A percentile compares a stretch with the other conserved stretches of the same genome.
Evolutionary conservation across 2,329 filamentous ascomycete species (phyloP).

Genomic region (Colletotrichum plurivorum): DNA sequence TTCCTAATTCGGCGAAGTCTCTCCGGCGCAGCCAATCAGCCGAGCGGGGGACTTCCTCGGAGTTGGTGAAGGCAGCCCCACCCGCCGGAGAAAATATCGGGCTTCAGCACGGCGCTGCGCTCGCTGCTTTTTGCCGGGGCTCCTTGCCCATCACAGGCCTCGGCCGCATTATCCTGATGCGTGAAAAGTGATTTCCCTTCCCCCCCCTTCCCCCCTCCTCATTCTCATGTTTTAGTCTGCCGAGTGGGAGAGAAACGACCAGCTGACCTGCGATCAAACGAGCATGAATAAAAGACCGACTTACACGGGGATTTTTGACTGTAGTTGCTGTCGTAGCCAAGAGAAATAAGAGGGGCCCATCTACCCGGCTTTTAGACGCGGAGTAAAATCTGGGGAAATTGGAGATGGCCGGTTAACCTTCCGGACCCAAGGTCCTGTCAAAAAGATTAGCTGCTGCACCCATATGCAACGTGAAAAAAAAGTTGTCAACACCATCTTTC

Average conservation of each 20-base stretch:
- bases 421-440: conserved; percentile 29
- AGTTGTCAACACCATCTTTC: conserved; percentile 36
- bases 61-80: neutral
- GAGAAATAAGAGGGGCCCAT: conserved; percentile 19
- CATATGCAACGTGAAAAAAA: neutral
- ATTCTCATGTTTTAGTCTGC: neutral
- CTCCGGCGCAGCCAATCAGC: conserved; percentile 32
- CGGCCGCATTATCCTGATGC: conserved; percentile 11
- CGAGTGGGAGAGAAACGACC: neutral
- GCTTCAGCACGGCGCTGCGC: neutral
- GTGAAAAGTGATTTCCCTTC: neutral
- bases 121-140: conserved; percentile 18
- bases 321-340: conserved; percentile 8
- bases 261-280: conserved; percentile 15
- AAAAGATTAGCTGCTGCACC: neutral
- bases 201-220: neutral
- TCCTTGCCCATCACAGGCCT: conserved; percentile 30
- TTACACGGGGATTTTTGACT: neutral
- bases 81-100: conserved; percentile 36
- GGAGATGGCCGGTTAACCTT: conserved; percentile 22
- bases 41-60: conserved; percentile 20
- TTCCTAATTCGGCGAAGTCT: conserved; percentile 41
- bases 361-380: conserved; percentile 15
- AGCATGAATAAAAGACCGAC: neutral
- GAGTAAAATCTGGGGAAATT: conserved; percentile 35